phyloP scores from a whole-genome alignment of 2,329 filamentous ascomycete species.

The Emergomyces africanus region DNA sequence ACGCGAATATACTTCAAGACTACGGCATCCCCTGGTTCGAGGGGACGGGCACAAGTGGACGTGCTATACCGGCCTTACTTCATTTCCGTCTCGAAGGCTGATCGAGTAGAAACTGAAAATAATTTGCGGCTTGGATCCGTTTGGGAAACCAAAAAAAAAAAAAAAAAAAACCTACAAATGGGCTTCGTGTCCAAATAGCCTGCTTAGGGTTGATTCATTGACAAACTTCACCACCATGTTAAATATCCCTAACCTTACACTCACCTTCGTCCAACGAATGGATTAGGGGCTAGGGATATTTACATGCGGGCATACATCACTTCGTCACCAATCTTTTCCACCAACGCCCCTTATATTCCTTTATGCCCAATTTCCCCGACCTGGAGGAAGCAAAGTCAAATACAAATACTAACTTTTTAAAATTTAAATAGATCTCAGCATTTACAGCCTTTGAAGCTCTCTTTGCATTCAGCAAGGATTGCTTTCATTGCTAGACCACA shows the following conservation, averaged over 20 bases:
- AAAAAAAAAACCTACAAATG: too few relatives aligned
- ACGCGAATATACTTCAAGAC: neutral
- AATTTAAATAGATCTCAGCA: neutral
- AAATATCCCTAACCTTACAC: neutral
- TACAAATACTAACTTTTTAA: neutral
- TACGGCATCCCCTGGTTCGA: neutral
- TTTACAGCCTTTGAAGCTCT: neutral
- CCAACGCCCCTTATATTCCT: neutral
- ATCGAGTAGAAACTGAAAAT: neutral
- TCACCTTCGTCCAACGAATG: neutral
- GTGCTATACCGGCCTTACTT: neutral
- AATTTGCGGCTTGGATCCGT: neutral
- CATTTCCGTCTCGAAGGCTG: neutral
- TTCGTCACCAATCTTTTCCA: neutral
- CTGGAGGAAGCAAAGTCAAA: neutral
- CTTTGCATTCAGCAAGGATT: neutral
- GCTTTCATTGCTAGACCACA: neutral
- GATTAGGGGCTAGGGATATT: neutral
- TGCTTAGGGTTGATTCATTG: too few relatives aligned
- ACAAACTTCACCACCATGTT: neutral
- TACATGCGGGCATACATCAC: neutral
- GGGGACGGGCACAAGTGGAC: neutral
- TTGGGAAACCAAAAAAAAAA: too few relatives aligned
- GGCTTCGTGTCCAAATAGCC: neutral
- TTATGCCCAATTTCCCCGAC: neutral